Conservation (phyloP, 306 rosid genomes). For the Ziziphus jujuba region DNA sequence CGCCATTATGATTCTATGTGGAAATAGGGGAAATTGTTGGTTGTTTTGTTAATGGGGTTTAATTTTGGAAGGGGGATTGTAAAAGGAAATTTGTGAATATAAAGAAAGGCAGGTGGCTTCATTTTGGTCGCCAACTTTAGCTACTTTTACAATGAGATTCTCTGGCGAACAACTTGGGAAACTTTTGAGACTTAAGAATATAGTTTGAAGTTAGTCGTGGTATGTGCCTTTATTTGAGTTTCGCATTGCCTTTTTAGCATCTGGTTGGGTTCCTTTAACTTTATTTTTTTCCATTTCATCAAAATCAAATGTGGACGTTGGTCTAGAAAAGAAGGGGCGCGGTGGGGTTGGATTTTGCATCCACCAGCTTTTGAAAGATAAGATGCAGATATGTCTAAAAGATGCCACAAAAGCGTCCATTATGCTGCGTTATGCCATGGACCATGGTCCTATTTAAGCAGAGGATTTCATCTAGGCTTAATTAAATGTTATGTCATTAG, state of each 20-base stretch:
- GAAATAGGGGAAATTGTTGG: background rate
- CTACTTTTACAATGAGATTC: background rate
- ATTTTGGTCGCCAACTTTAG: background rate
- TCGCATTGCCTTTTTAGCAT: too few relatives aligned
- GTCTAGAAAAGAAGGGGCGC: background rate
- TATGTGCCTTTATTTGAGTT: background rate
- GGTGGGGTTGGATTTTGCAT: background rate
- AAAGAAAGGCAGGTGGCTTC: background rate
- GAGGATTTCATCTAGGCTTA: too few relatives aligned
- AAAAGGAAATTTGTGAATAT: background rate
- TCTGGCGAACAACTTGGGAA: background rate
- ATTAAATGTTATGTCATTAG: too few relatives aligned
- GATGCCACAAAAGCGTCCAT: too few relatives aligned
- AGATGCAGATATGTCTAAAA: too few relatives aligned
- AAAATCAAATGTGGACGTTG: background rate
- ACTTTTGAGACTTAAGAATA: background rate
- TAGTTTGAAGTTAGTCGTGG: background rate
- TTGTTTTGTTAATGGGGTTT: background rate
- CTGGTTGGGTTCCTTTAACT: too few relatives aligned
- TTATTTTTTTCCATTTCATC: background rate
- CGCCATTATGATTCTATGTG: constrained; percentile 30
- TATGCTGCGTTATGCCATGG: too few relatives aligned
- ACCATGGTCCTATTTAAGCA: too few relatives aligned
- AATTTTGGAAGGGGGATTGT: background rate
- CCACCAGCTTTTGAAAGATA: background rate